Conservation (phyloP, 306 rosid genomes). For the Senna siamea region DNA sequence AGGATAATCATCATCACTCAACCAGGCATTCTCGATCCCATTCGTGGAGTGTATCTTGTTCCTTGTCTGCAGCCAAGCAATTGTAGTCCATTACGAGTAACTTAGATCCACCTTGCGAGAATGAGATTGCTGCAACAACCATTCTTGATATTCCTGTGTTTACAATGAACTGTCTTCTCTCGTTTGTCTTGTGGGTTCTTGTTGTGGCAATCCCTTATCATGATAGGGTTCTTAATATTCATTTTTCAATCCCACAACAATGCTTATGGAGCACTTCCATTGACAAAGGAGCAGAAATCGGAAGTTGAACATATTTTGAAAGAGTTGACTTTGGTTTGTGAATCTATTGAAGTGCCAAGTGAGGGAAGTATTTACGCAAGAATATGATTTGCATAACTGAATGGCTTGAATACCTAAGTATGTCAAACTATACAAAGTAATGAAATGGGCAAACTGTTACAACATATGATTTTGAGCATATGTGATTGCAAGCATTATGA, state of each 20-base stretch:
- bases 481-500: too few relatives aligned
- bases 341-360: slow-evolving; percentile 72
- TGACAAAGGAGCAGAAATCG: slow-evolving; percentile 64
- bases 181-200: slow-evolving; percentile 74
- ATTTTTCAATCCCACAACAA: slow-evolving; percentile 69
- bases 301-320: slow-evolving; percentile 63
- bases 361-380: slow-evolving; percentile 74
- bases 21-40: slow-evolving; percentile 84
- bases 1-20: slow-evolving; percentile 51
- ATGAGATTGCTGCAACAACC: slow-evolving; percentile 64
- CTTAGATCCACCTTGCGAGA: slow-evolving; percentile 74
- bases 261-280: slow-evolving; percentile 75
- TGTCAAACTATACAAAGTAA: slow-evolving; percentile 50
- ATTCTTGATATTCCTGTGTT: slow-evolving; percentile 69
- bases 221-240: slow-evolving; percentile 73
- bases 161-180: slow-evolving; percentile 73
- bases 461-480: too few relatives aligned
- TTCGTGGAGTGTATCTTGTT: slow-evolving; percentile 88
- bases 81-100: slow-evolving; percentile 78
- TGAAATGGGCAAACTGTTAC: slow-evolving; percentile 32
- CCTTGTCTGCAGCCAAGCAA: slow-evolving; percentile 96
- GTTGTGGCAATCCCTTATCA: slow-evolving; percentile 97
- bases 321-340: slow-evolving; percentile 62
- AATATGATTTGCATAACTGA: slow-evolving; percentile 77
- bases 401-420: slow-evolving; percentile 71